A percentile compares a stretch with the other conserved stretches of the same genome.
Conservation (phyloP, 2,329 filamentous ascomycete genomes). For the Paramyrothecium sp. region DNA sequence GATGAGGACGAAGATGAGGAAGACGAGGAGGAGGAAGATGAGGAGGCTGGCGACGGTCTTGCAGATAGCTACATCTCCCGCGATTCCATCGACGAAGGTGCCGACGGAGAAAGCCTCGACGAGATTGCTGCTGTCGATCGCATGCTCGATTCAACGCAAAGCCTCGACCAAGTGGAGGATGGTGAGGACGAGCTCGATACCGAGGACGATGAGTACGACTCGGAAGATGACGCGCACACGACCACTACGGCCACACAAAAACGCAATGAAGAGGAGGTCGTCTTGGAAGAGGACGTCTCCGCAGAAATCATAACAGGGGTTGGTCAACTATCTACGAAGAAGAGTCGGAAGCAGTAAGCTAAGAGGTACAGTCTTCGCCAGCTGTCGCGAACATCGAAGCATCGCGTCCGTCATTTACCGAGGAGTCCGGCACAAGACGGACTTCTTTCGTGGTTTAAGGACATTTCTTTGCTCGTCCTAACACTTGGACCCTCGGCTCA, state of each 20-base stretch:
- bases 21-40: constrained; percentile 41
- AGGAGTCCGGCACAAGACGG: background rate
- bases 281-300: constrained; percentile 42
- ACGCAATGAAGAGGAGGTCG: constrained; percentile 7
- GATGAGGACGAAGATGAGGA: constrained; percentile 52
- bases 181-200: constrained; percentile 35
- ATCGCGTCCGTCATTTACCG: background rate
- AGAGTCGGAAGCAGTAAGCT: constrained; percentile 29
- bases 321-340: constrained; percentile 49
- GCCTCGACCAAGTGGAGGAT: constrained; percentile 38
- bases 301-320: constrained; percentile 62
- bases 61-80: constrained; percentile 26
- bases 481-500: no score
- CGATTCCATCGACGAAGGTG: constrained; percentile 33
- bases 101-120: constrained; percentile 38
- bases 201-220: constrained; percentile 18
- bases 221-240: constrained; percentile 16
- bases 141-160: constrained; percentile 37
- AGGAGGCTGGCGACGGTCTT: constrained; percentile 34
- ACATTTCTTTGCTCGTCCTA: no score
- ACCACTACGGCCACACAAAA: background rate
- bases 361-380: constrained; percentile 13
- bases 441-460: background rate
- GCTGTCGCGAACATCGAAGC: background rate
- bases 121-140: constrained; percentile 43